Conservation (phyloP, 176 grass and related monocot genomes). For the Oryza coarctata region DNA sequence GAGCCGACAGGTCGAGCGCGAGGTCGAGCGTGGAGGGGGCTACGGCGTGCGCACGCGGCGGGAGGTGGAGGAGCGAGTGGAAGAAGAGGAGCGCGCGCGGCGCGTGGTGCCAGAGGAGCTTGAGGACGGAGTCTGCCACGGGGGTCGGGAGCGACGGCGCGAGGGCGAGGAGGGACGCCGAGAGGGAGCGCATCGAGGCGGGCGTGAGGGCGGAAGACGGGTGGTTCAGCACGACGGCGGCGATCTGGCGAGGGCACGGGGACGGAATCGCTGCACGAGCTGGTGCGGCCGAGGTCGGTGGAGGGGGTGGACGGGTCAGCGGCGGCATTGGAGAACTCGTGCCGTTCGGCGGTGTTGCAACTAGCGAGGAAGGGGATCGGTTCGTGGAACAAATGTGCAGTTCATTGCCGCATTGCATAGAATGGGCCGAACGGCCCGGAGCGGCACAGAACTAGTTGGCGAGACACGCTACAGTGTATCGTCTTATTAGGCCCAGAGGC, state of each 20-base stretch:
- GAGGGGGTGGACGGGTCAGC: neutral
- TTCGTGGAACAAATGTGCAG: neutral
- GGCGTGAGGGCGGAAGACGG: conserved; percentile 42
- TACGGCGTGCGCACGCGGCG: conserved; percentile 37
- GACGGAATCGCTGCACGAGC: neutral
- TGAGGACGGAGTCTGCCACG: conserved; percentile 63
- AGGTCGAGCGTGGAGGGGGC: conserved; percentile 66
- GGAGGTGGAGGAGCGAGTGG: conserved; percentile 71
- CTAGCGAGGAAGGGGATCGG: neutral
- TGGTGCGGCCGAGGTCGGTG: neutral
- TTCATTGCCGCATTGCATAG: neutral
- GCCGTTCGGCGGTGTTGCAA: neutral
- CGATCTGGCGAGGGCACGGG: conserved; percentile 44
- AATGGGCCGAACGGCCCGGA: neutral
- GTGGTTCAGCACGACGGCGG: conserved; percentile 47
- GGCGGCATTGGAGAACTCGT: conserved; percentile 21
- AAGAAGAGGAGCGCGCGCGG: conserved; percentile 92
- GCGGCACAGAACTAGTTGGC: no score
- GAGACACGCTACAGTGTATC: no score
- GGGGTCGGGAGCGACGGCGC: conserved; percentile 22
- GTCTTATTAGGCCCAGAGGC: no score
- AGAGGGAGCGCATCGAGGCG: conserved; percentile 51
- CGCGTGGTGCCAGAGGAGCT: conserved; percentile 72
- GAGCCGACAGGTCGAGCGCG: conserved; percentile 74
- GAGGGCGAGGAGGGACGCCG: conserved; percentile 45